Conservation (phyloP, 2,329 filamentous ascomycete species). For the Colletotrichum chlorophyti region DNA sequence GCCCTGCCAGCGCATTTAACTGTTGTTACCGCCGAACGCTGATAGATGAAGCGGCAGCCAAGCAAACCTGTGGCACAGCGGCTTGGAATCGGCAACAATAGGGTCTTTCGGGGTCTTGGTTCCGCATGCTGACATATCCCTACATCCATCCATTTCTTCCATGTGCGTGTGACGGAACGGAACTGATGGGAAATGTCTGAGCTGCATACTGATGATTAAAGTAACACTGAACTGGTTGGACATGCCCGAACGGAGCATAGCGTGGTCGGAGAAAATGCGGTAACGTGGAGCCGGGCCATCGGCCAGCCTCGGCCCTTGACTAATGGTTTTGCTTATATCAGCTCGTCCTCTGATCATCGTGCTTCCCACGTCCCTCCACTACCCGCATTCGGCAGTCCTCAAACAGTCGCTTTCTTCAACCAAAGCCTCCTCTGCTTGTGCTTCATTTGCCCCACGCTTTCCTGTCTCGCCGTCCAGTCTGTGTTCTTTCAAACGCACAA, state of each 20-base stretch:
- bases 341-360: background rate
- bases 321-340: slow-evolving; percentile 18
- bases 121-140: slow-evolving; percentile 29
- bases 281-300: background rate
- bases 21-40: background rate
- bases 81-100: background rate
- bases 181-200: too few relatives aligned
- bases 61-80: background rate
- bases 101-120: slow-evolving; percentile 15
- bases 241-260: background rate
- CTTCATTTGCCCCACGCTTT: slow-evolving; percentile 4
- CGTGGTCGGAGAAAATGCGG: background rate
- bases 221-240: background rate
- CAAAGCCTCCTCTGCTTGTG: too few relatives aligned
- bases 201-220: too few relatives aligned
- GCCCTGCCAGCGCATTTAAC: background rate
- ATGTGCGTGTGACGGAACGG: slow-evolving; percentile 1
- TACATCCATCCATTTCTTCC: background rate
- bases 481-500: slow-evolving; percentile 13
- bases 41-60: background rate
- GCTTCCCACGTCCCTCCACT: background rate
- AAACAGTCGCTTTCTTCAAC: background rate
- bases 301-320: slow-evolving; percentile 28
- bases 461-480: slow-evolving; percentile 9
- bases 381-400: background rate